Evolutionary conservation across 805 yeast species (phyloP).

Genomic region (Sugiyamaella qingdaonensis): DNA sequence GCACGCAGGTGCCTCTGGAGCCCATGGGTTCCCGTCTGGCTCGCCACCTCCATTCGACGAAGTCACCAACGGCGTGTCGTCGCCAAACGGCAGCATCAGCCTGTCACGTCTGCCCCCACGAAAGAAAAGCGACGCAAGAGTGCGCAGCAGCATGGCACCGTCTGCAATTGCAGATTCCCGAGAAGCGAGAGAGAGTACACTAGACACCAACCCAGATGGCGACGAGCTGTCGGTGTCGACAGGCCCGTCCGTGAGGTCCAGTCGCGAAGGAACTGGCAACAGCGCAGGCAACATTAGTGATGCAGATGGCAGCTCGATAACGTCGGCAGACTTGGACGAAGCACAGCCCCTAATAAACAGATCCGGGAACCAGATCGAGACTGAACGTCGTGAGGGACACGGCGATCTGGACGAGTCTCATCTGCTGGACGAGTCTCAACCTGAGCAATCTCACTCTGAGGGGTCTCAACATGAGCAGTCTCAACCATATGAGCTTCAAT

Average conservation of each 20-base stretch:
- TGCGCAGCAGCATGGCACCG: background rate
- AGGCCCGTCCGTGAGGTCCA: background rate
- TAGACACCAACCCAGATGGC: background rate
- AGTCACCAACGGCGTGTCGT: slow-evolving; percentile 8
- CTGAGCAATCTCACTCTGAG: no score
- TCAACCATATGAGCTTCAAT: no score
- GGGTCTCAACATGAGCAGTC: no score
- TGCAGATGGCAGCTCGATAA: background rate
- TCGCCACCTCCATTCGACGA: slow-evolving; percentile 20
- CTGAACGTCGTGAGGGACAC: no score
- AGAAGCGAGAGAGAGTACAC: background rate
- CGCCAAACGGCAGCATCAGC: slow-evolving; percentile 17
- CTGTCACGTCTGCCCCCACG: slow-evolving; percentile 12
- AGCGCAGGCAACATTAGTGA: background rate
- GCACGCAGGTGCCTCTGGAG: background rate
- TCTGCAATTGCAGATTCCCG: background rate
- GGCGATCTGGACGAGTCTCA: background rate
- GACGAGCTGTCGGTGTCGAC: background rate
- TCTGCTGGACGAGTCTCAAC: no score
- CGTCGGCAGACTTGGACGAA: background rate
- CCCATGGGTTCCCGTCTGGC: background rate
- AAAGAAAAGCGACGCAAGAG: background rate
- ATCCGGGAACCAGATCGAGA: no score
- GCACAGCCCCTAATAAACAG: no score
- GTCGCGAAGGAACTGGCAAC: background rate